Percentiles rank a stretch among this genome's conserved stretches.
These are phyloP conservation scores for Aristolochia contorta DNA, from an alignment of 164 flowering plant genomes.

Conservation along the genomic window DNA sequence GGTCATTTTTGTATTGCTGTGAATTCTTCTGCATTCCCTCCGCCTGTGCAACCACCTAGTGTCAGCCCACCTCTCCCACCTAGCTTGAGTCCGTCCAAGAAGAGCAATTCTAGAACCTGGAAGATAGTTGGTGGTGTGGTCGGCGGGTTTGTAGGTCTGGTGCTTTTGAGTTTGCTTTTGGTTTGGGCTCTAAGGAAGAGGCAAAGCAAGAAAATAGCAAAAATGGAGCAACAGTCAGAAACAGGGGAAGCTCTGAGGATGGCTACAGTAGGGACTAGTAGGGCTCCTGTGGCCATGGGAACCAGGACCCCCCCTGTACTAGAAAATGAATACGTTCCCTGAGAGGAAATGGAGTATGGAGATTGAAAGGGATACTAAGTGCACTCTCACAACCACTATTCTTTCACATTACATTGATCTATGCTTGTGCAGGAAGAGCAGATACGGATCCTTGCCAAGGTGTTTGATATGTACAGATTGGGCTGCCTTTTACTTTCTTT, in stretches of 20 bases:
- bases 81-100: conserved; percentile 4
- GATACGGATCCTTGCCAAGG: neutral
- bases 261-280: conserved; percentile 15
- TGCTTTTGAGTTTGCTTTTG: conserved; percentile 25
- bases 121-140: conserved; percentile 49
- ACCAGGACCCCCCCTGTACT: conserved; percentile 24
- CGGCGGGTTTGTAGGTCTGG: conserved; percentile 43
- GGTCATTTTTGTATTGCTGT: conserved; percentile 80
- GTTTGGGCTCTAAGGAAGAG: conserved; percentile 31
- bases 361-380: neutral
- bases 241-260: conserved; percentile 38
- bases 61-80: neutral
- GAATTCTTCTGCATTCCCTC: conserved; percentile 37
- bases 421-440: conserved; percentile 1
- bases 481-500: neutral
- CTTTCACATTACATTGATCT: conserved; percentile 5
- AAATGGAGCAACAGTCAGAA: conserved; percentile 73
- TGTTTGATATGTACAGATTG: conserved; percentile 12
- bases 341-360: neutral
- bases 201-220: conserved; percentile 37
- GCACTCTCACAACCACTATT: neutral
- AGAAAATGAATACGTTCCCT: conserved; percentile 24
- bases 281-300: conserved; percentile 26
- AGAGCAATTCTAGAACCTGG: conserved; percentile 34
- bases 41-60: conserved; percentile 19